A percentile compares a stretch with the other conserved stretches of the same genome.
Conservation (phyloP, 78 protist species). For the Chrysochromulina tobinii region DNA sequence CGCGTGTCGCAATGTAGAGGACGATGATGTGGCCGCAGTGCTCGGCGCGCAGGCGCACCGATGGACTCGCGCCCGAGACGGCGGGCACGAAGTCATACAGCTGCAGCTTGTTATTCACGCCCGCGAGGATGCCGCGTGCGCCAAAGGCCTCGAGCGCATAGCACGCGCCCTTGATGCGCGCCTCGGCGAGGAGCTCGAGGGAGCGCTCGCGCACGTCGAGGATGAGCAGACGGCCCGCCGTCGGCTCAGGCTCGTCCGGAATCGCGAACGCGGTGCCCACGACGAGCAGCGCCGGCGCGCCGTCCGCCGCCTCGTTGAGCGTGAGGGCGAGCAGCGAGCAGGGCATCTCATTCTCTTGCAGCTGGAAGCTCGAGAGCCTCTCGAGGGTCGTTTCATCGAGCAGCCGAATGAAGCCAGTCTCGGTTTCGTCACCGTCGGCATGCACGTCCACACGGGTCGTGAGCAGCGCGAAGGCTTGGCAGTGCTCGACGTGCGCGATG, state of each 20-base stretch:
- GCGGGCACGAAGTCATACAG: not conserved
- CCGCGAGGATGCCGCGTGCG: conserved; percentile 72
- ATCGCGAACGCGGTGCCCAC: conserved; percentile 83
- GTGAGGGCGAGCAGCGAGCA: not conserved
- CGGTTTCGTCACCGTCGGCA: not conserved
- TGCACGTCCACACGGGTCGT: not conserved
- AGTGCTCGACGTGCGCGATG: conserved; percentile 50
- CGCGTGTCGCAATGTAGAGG: conserved; percentile 57
- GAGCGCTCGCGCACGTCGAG: not conserved
- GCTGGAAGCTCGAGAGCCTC: not conserved
- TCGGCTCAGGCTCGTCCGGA: conserved; percentile 64
- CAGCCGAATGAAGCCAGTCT: conserved; percentile 22
- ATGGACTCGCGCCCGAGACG: not conserved
- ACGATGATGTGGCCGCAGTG: conserved; percentile 75
- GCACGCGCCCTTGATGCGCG: conserved; percentile 45
- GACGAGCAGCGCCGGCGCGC: conserved; percentile 31
- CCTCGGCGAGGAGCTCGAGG: conserved; percentile 39
- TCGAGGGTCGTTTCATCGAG: conserved; percentile 79
- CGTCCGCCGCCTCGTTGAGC: no score
- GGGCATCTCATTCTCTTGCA: conserved; percentile 24
- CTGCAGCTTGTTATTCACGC: conserved; percentile 58
- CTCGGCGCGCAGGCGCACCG: conserved; percentile 48
- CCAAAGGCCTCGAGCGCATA: conserved; percentile 52
- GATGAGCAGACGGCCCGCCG: conserved; percentile 79
- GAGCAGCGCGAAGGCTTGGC: not conserved